Conservation (phyloP, 176 grass and related monocot species). For the Oryza rufipogon region DNA sequence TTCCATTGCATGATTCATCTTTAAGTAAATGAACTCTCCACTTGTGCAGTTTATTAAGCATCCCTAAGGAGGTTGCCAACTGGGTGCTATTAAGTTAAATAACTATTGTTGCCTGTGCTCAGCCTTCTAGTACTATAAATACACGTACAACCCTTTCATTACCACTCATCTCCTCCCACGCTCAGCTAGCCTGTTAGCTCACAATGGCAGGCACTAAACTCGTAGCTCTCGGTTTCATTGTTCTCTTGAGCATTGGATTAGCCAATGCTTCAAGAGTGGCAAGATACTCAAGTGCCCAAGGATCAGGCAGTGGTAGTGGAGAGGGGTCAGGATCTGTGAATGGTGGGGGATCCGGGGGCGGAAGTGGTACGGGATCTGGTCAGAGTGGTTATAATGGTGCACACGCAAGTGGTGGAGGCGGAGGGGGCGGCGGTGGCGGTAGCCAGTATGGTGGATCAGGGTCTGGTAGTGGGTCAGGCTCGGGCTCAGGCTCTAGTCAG, state of each 20-base stretch:
- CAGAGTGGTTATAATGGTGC: neutral
- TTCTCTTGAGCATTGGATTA: constrained; percentile 18
- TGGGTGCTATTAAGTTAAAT: too few relatives aligned
- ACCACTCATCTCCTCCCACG: neutral
- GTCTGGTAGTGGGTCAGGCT: constrained; percentile 1
- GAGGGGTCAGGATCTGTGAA: neutral
- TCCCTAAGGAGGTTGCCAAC: too few relatives aligned
- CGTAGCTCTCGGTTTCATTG: neutral
- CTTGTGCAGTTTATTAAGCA: too few relatives aligned
- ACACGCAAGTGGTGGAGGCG: neutral
- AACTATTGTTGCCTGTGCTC: too few relatives aligned
- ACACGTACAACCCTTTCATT: neutral
- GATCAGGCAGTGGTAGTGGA: neutral
- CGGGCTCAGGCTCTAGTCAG: neutral
- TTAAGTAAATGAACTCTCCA: too few relatives aligned
- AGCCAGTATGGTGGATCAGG: neutral
- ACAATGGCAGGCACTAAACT: constrained; percentile 26
- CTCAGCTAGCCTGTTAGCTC: neutral
- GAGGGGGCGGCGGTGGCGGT: neutral
- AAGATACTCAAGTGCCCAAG: constrained; percentile 32
- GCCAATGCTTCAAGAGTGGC: constrained; percentile 16
- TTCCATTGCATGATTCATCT: too few relatives aligned
- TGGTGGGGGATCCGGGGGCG: neutral
- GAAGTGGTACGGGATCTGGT: neutral
- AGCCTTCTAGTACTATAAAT: constrained; percentile 8